phyloP scores from a whole-genome alignment of 2,329 filamentous ascomycete species.

The Fusarium albosuccineum region DNA sequence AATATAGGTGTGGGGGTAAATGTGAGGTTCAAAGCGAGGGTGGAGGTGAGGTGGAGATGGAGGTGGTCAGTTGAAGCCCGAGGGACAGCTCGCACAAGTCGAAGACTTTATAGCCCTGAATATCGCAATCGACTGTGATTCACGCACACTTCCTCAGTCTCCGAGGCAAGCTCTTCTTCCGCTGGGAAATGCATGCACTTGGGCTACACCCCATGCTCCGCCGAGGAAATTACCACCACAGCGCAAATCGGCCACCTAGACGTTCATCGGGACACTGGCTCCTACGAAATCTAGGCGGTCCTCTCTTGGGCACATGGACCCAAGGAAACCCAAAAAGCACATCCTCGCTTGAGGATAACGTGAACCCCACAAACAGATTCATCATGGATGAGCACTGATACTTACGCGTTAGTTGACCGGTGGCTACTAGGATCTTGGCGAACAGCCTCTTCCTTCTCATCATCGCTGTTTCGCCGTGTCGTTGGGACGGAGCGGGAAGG shows the following conservation, averaged over 20 bases:
- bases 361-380: neutral
- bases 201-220: neutral
- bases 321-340: slow-evolving; percentile 6
- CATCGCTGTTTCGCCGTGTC: slow-evolving; percentile 91
- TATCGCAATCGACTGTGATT: slow-evolving; percentile 26
- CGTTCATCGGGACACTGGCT: neutral
- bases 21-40: neutral
- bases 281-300: neutral
- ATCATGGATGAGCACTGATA: slow-evolving; percentile 49
- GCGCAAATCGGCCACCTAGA: neutral
- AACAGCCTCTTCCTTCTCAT: slow-evolving; percentile 84
- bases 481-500: slow-evolving; percentile 88
- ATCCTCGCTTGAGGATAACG: slow-evolving; percentile 23
- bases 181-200: slow-evolving; percentile 18
- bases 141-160: slow-evolving; percentile 11
- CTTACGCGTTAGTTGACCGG: slow-evolving; percentile 83
- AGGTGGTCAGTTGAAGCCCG: neutral
- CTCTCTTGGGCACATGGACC: neutral
- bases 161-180: slow-evolving; percentile 4
- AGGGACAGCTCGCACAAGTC: slow-evolving; percentile 1
- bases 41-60: slow-evolving; percentile 9
- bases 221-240: neutral
- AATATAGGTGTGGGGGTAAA: neutral
- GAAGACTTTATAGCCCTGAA: slow-evolving; percentile 28
- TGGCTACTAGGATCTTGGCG: slow-evolving; percentile 78